Percentiles rank a stretch among this genome's conserved stretches.
These are phyloP conservation scores for Hypoxylon perforatum DNA, from an alignment of 495 filamentous ascomycete genomes.

Conservation along the genomic window DNA sequence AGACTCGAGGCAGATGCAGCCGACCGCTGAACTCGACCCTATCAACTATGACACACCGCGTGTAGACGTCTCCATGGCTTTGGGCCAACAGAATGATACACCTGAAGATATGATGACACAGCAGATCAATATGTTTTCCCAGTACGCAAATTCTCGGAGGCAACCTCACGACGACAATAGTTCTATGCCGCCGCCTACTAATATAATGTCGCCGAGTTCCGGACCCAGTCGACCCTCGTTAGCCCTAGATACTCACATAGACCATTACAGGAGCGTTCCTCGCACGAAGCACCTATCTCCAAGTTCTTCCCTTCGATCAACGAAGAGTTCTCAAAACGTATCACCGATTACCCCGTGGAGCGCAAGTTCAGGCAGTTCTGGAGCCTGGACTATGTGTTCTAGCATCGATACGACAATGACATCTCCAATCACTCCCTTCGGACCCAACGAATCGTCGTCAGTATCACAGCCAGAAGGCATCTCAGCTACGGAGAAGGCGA, in stretches of 20 bases:
- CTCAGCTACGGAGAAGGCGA: constrained; percentile 16
- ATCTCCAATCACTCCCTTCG: constrained; percentile 44
- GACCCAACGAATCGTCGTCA: constrained; percentile 16
- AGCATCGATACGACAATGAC: constrained; percentile 37
- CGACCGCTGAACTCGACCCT: constrained; percentile 41
- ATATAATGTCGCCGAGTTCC: constrained; percentile 6
- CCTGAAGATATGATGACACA: constrained; percentile 6
- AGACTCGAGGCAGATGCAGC: constrained; percentile 51
- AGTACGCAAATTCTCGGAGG: constrained; percentile 1
- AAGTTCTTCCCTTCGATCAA: constrained; percentile 40
- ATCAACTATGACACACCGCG: constrained; percentile 34
- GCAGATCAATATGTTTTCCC: constrained; percentile 10
- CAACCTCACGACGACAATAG: constrained; percentile 5
- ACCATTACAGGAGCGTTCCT: constrained; percentile 37
- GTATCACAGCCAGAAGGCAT: constrained; percentile 18
- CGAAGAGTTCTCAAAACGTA: constrained; percentile 36
- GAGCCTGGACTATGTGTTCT: constrained; percentile 34
- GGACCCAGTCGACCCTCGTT: constrained; percentile 40
- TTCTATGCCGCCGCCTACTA: constrained; percentile 23
- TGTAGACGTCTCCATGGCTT: constrained; percentile 13
- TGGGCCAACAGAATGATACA: constrained; percentile 9
- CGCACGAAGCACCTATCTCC: constrained; percentile 39
- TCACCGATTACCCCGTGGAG: constrained; percentile 48
- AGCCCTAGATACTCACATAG: constrained; percentile 44
- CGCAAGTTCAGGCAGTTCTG: constrained; percentile 30